Conservation (phyloP, 805 yeast genomes). For the Yarrowia sp. region DNA sequence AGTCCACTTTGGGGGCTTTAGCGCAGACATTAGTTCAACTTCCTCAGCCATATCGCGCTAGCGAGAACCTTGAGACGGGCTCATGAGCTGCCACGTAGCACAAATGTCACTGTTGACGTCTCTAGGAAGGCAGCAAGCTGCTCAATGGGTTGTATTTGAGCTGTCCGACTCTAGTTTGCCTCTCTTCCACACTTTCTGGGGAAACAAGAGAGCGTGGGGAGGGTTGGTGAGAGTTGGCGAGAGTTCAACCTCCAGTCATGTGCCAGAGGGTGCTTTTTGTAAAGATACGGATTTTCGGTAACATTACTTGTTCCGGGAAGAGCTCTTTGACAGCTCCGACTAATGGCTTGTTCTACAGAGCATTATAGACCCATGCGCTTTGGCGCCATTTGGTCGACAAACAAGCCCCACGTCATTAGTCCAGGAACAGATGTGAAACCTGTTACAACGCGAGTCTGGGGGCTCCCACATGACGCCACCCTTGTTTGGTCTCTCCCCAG, state of each 20-base stretch:
- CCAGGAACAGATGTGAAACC: background rate
- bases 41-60: background rate
- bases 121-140: background rate
- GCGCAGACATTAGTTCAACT: conserved; percentile 5
- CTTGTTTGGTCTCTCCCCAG: background rate
- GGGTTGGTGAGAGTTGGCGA: too few relatives aligned
- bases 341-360: background rate
- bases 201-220: too few relatives aligned
- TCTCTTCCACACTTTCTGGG: too few relatives aligned
- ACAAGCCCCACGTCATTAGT: background rate
- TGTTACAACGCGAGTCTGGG: too few relatives aligned
- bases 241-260: background rate
- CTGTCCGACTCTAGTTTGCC: too few relatives aligned
- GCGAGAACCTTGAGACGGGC: background rate
- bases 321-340: conserved; percentile 8
- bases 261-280: background rate
- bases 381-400: background rate
- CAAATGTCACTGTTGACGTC: background rate
- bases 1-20: background rate
- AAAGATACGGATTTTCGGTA: background rate
- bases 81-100: conserved; percentile 9
- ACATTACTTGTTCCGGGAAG: background rate
- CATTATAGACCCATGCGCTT: conserved; percentile 16
- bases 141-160: too few relatives aligned
- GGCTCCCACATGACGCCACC: too few relatives aligned